Conservation (phyloP, 306 rosid genomes). For the Cajanus cajan region DNA sequence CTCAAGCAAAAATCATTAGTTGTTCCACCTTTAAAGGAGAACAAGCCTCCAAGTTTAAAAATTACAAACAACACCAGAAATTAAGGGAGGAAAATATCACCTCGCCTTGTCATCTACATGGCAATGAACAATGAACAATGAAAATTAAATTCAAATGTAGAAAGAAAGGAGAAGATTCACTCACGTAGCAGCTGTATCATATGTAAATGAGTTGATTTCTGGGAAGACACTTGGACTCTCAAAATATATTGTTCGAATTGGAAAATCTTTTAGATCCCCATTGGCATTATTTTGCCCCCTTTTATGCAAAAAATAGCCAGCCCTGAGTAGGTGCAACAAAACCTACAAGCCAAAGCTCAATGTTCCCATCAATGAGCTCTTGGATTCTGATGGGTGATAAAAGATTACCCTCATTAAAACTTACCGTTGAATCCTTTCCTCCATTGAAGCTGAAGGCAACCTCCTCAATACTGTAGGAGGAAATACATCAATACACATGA, state of each 20-base stretch:
- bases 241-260: conserved; percentile 84
- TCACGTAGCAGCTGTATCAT: conserved; percentile 70
- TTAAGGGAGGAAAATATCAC: not conserved
- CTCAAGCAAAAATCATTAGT: conserved; percentile 32
- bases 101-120: not conserved
- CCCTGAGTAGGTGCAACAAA: conserved; percentile 90
- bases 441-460: conserved; percentile 97
- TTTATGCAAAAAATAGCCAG: conserved; percentile 81
- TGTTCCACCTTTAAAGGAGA: conserved; percentile 10
- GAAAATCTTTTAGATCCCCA: conserved; percentile 59
- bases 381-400: conserved; percentile 16
- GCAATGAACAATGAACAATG: conserved; percentile 10
- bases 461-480: conserved; percentile 70
- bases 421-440: conserved; percentile 96
- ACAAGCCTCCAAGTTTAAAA: conserved; percentile 3
- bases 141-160: not conserved
- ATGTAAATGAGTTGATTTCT: conserved; percentile 83
- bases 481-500: conserved; percentile 21
- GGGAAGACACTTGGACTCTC: conserved; percentile 79
- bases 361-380: conserved; percentile 24
- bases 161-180: conserved; percentile 38
- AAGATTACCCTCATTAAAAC: conserved; percentile 35
- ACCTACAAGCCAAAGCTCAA: conserved; percentile 58
- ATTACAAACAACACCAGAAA: not conserved
- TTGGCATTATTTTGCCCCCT: conserved; percentile 56